These are phyloP conservation scores for Poa annua DNA, from an alignment of 176 grass and related monocot genomes.

Conservation along the genomic window DNA sequence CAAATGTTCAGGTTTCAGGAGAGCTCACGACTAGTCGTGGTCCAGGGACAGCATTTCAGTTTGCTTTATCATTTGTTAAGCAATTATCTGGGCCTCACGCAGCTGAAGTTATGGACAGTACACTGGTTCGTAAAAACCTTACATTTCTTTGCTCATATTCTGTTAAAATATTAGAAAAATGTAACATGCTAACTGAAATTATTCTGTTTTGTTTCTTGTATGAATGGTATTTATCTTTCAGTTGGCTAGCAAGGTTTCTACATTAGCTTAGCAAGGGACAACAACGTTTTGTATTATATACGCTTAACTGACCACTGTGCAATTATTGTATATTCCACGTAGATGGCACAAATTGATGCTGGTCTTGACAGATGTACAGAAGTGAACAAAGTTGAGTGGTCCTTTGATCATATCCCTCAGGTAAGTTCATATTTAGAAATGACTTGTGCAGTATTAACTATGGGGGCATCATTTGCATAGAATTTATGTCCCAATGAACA, in stretches of 20 bases:
- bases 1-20: constrained; percentile 84
- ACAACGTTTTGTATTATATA: background rate
- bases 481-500: background rate
- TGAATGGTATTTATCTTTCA: constrained; percentile 18
- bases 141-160: background rate
- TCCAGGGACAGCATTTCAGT: constrained; percentile 78
- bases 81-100: constrained; percentile 69
- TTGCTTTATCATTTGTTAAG: constrained; percentile 87
- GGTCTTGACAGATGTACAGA: constrained; percentile 68
- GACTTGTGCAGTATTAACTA: constrained; percentile 12
- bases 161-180: constrained; percentile 4
- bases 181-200: background rate
- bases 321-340: constrained; percentile 3
- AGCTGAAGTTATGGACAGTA: constrained; percentile 60
- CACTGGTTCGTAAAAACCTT: constrained; percentile 61
- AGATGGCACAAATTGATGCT: constrained; percentile 56
- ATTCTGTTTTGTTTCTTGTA: constrained; percentile 6
- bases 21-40: constrained; percentile 90
- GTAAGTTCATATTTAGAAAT: constrained; percentile 55
- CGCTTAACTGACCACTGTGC: background rate
- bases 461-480: background rate
- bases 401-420: constrained; percentile 63
- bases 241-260: constrained; percentile 1
- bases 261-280: background rate
- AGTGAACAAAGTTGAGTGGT: constrained; percentile 77